Percentiles rank a stretch among this genome's conserved stretches.
These are phyloP conservation scores for Hypsizygus marmoreus DNA, from an alignment of 768 basidiomycete genomes.

Conservation along the genomic window DNA sequence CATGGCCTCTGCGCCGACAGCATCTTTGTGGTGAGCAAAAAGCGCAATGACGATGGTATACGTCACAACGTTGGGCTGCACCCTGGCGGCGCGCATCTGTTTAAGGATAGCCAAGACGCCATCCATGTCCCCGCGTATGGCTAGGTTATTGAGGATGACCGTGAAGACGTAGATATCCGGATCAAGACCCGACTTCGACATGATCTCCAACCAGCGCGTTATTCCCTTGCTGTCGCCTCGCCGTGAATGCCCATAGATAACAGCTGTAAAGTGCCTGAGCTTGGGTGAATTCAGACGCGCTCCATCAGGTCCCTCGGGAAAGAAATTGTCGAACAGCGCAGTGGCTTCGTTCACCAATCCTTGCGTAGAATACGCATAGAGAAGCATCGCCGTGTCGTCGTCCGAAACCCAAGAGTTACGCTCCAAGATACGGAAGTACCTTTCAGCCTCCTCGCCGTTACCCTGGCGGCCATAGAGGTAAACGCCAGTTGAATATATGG, in stretches of 20 bases:
- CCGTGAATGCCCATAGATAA: slow-evolving; percentile 57
- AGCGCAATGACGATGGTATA: slow-evolving; percentile 73
- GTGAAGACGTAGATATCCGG: slow-evolving; percentile 63
- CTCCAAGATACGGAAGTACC: slow-evolving; percentile 40
- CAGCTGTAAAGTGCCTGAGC: slow-evolving; percentile 52
- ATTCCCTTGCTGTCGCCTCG: slow-evolving; percentile 49
- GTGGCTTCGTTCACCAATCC: slow-evolving; percentile 43
- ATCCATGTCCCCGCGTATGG: slow-evolving; percentile 53
- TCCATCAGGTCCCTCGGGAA: slow-evolving; percentile 38
- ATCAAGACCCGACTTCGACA: slow-evolving; percentile 47
- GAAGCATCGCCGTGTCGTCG: slow-evolving; percentile 45
- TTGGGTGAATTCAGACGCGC: slow-evolving; percentile 38
- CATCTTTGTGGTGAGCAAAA: slow-evolving; percentile 63
- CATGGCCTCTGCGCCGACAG: slow-evolving; percentile 63
- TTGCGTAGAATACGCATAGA: slow-evolving; percentile 57
- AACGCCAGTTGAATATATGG: slow-evolving; percentile 42
- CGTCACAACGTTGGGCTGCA: slow-evolving; percentile 48
- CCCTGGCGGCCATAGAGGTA: slow-evolving; percentile 56
- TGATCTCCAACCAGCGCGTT: slow-evolving; percentile 53
- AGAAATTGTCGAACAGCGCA: slow-evolving; percentile 56
- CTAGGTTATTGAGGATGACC: slow-evolving; percentile 60
- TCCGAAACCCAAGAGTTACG: slow-evolving; percentile 23
- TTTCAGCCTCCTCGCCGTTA: slow-evolving; percentile 42
- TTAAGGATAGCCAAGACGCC: slow-evolving; percentile 51
- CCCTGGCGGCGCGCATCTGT: slow-evolving; percentile 58